Conservation (phyloP, 257 asterid species). For the Pogostemon cablin region DNA sequence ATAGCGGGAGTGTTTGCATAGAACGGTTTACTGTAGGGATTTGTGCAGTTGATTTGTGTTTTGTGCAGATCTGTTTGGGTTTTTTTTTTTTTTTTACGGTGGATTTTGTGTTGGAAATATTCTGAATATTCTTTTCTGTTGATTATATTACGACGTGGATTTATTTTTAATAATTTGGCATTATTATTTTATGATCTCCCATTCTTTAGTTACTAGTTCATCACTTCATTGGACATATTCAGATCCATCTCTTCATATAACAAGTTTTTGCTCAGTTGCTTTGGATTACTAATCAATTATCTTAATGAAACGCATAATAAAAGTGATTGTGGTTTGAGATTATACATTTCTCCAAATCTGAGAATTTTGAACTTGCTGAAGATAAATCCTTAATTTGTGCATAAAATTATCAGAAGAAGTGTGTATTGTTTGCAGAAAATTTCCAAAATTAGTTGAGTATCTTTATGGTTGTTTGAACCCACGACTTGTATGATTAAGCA, state of each 20-base stretch:
- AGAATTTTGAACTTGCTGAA: too few relatives aligned
- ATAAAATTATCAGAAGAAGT: too few relatives aligned
- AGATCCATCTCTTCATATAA: not conserved
- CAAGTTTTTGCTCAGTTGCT: too few relatives aligned
- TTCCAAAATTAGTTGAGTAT: too few relatives aligned
- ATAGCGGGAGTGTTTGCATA: constrained; percentile 23
- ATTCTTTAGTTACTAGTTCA: not conserved
- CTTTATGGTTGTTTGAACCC: too few relatives aligned
- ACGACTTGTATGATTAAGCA: too few relatives aligned
- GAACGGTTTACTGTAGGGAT: constrained; percentile 25
- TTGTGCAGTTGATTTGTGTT: constrained; percentile 28
- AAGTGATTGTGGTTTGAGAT: too few relatives aligned
- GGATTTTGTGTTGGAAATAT: constrained; percentile 4
- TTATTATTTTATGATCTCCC: not conserved
- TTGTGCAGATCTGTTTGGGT: constrained; percentile 29
- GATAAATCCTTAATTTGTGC: too few relatives aligned
- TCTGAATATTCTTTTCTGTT: not conserved
- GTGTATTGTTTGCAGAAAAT: too few relatives aligned
- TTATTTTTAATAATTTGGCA: not conserved
- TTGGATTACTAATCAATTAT: too few relatives aligned
- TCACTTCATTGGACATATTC: not conserved
- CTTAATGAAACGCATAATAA: too few relatives aligned
- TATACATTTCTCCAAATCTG: too few relatives aligned
- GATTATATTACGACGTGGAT: not conserved
- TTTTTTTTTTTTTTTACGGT: not conserved